Conservation (phyloP, 2,329 filamentous ascomycete genomes). For the Fusarium zealandicum region DNA sequence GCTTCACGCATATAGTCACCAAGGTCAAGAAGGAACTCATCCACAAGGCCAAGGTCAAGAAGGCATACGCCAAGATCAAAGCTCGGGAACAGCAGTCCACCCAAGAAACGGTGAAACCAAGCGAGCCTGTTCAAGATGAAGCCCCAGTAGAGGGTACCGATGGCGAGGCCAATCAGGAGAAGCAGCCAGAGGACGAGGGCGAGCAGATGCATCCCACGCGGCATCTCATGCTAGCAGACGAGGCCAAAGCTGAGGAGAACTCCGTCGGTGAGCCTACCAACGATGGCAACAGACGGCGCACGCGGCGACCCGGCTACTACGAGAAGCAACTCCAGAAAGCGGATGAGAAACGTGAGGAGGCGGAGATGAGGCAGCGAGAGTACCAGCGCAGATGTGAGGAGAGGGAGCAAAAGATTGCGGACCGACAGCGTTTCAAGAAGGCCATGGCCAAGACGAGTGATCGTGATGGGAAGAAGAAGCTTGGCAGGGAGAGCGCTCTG, state of each 20-base stretch:
- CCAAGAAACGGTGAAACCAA: slow-evolving; percentile 30
- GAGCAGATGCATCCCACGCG: slow-evolving; percentile 48
- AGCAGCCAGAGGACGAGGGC: slow-evolving; percentile 26
- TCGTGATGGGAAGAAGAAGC: slow-evolving; percentile 77
- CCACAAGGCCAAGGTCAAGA: slow-evolving; percentile 91
- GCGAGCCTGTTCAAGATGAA: slow-evolving; percentile 21
- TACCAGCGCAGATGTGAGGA: slow-evolving; percentile 63
- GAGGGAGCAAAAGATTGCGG: slow-evolving; percentile 69
- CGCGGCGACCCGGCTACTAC: slow-evolving; percentile 63
- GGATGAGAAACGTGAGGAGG: slow-evolving; percentile 52
- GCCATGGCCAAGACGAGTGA: slow-evolving; percentile 78
- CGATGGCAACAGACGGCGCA: slow-evolving; percentile 47
- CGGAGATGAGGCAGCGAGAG: slow-evolving; percentile 53
- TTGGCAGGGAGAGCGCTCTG: slow-evolving; percentile 81
- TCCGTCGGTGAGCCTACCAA: slow-evolving; percentile 28
- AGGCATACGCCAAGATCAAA: slow-evolving; percentile 89
- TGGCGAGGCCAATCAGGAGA: slow-evolving; percentile 24
- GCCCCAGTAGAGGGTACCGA: slow-evolving; percentile 23
- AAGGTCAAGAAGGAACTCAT: slow-evolving; percentile 92
- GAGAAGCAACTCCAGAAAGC: slow-evolving; percentile 66
- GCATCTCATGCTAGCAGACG: slow-evolving; percentile 51
- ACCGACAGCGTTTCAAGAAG: slow-evolving; percentile 69
- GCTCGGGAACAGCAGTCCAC: slow-evolving; percentile 50
- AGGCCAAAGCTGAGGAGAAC: slow-evolving; percentile 47
- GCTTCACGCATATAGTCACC: slow-evolving; percentile 62